Percentiles rank a stretch among this genome's conserved stretches.
phyloP scores from a whole-genome alignment of 1,139 yeast genomes.

The Yamadazyma conglobata region DNA sequence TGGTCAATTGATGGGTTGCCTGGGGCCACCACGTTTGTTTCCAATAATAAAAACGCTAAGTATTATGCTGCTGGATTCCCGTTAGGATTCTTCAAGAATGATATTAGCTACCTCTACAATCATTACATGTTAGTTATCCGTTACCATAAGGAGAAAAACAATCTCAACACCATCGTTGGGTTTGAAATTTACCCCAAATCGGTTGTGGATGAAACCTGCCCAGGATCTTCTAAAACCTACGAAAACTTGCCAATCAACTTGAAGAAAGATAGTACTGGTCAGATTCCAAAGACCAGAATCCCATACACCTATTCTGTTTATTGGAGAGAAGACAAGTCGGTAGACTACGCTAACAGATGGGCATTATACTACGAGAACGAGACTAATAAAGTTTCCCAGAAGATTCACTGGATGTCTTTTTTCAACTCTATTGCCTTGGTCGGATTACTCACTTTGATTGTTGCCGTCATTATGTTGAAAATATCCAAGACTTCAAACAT shows the following conservation, averaged over 20 bases:
- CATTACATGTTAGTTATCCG: slow-evolving; percentile 80
- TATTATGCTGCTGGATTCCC: slow-evolving; percentile 89
- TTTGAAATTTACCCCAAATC: slow-evolving; percentile 89
- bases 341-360: slow-evolving; percentile 74
- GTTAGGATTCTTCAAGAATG: slow-evolving; percentile 64
- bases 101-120: slow-evolving; percentile 61
- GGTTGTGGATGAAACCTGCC: slow-evolving; percentile 63
- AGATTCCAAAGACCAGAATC: slow-evolving; percentile 31
- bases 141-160: slow-evolving; percentile 54
- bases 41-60: slow-evolving; percentile 54
- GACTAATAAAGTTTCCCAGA: slow-evolving; percentile 35
- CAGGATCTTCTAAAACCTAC: slow-evolving; percentile 61
- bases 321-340: slow-evolving; percentile 78
- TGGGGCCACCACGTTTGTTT: slow-evolving; percentile 81
- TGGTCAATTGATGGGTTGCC: slow-evolving; percentile 87
- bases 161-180: slow-evolving; percentile 69
- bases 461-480: slow-evolving; percentile 58
- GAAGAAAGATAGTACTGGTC: slow-evolving; percentile 18
- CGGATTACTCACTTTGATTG: slow-evolving; percentile 54
- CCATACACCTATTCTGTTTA: slow-evolving; percentile 85
- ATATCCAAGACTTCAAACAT: slow-evolving; percentile 31
- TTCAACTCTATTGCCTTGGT: slow-evolving; percentile 63
- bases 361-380: slow-evolving; percentile 63
- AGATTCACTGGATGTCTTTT: slow-evolving; percentile 70
- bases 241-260: slow-evolving; percentile 47